phyloP scores from a whole-genome alignment of 106 monocot species.

The Hemerocallis citrina region DNA sequence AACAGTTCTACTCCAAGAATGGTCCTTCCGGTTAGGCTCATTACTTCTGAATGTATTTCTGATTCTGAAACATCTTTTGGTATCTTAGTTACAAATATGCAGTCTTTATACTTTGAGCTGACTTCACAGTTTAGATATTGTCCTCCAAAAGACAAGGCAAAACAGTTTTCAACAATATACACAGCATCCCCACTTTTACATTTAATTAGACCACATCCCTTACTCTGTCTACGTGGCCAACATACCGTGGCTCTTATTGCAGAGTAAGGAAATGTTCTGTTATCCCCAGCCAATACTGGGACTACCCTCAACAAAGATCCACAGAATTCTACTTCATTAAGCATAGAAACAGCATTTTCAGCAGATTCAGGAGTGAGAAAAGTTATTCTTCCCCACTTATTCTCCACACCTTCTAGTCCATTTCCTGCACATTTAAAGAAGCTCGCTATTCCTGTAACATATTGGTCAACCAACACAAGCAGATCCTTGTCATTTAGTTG shows the following conservation, averaged over 20 bases:
- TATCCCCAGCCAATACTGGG: constrained; percentile 22
- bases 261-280: constrained; percentile 28
- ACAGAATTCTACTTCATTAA: constrained; percentile 53
- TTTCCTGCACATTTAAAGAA: constrained; percentile 15
- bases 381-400: constrained; percentile 69
- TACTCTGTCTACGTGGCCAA: constrained; percentile 83
- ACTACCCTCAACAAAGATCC: constrained; percentile 43
- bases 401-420: constrained; percentile 15
- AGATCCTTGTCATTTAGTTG: constrained; percentile 60
- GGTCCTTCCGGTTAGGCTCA: constrained; percentile 29
- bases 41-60: constrained; percentile 52
- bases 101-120: constrained; percentile 32
- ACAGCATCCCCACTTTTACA: constrained; percentile 47
- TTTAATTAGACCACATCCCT: constrained; percentile 56
- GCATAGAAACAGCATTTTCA: constrained; percentile 42
- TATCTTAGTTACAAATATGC: constrained; percentile 55
- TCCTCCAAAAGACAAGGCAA: constrained; percentile 32
- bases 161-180: constrained; percentile 40
- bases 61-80: constrained; percentile 48
- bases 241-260: constrained; percentile 62
- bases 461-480: constrained; percentile 37
- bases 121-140: constrained; percentile 33
- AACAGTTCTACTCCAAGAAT: constrained; percentile 42
- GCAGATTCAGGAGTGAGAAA: constrained; percentile 68
- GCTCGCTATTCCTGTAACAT: constrained; percentile 46